Conservation (phyloP, 352 stramenopile species). For the Hyphochytrium catenoides region DNA sequence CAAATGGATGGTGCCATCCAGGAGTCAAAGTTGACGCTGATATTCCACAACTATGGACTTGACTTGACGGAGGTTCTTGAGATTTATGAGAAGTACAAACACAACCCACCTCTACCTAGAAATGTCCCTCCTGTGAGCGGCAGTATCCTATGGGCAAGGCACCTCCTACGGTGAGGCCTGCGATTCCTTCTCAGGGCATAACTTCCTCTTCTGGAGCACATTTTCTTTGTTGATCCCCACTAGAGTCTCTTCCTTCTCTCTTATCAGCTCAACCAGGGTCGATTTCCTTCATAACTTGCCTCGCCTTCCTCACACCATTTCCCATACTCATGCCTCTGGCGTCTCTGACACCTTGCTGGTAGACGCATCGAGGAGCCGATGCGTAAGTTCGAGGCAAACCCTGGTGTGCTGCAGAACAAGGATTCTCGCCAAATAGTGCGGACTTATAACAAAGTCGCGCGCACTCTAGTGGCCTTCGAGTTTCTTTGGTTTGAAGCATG, state of each 20-base stretch:
- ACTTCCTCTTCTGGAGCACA: no score
- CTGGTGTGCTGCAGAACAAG: conserved; percentile 48
- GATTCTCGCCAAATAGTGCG: conserved; percentile 71
- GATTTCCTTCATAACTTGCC: no score
- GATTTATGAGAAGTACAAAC: conserved; percentile 55
- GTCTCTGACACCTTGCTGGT: no score
- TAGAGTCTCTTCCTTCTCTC: no score
- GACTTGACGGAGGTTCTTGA: conserved; percentile 56
- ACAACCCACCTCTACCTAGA: conserved; percentile 42
- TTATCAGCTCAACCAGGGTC: no score
- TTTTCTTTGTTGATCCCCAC: no score
- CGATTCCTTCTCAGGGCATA: no score
- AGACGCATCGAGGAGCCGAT: conserved; percentile 66
- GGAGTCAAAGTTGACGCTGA: conserved; percentile 69
- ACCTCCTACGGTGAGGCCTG: conserved; percentile 48
- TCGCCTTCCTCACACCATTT: no score
- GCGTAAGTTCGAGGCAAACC: conserved; percentile 56
- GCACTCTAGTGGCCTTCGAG: conserved; percentile 64
- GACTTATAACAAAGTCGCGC: conserved; percentile 53
- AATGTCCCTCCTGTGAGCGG: conserved; percentile 54
- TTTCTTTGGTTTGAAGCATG: conserved; percentile 68
- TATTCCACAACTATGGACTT: conserved; percentile 72
- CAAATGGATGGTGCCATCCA: no score
- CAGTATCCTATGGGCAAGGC: conserved; percentile 58
- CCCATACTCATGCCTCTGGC: no score